phyloP scores from a whole-genome alignment of 129 eudicot genomes.

The Flaveria bidentis region DNA sequence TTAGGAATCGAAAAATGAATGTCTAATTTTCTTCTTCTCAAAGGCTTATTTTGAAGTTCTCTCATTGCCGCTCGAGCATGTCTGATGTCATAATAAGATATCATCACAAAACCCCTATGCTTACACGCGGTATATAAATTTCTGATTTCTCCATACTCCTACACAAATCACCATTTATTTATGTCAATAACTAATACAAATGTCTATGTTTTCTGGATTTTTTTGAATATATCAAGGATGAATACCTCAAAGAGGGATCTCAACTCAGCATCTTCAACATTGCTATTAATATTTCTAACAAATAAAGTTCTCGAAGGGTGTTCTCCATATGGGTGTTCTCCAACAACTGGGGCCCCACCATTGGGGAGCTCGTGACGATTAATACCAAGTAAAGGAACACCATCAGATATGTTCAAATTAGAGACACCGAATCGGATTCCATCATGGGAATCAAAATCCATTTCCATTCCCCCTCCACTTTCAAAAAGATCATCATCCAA shows the following conservation, averaged over 20 bases:
- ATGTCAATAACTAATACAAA: not conserved
- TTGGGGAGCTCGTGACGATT: constrained; percentile 44
- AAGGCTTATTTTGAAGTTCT: constrained; percentile 76
- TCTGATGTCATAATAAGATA: constrained; percentile 88
- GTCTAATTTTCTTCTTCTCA: constrained; percentile 86
- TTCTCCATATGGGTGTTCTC: constrained; percentile 96
- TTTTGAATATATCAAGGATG: not conserved
- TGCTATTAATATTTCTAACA: constrained; percentile 87
- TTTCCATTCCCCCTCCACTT: constrained; percentile 93
- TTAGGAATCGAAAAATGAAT: constrained; percentile 97
- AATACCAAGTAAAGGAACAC: constrained; percentile 46
- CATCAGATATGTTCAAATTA: constrained; percentile 52
- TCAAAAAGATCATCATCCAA: constrained; percentile 86
- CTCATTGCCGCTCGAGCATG: constrained; percentile 94
- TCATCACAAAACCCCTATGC: constrained; percentile 98
- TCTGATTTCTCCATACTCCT: constrained; percentile 93
- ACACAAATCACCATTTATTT: constrained; percentile 25
- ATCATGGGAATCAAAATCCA: constrained; percentile 68
- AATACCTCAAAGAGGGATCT: constrained; percentile 81
- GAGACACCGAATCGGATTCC: constrained; percentile 47
- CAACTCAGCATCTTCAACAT: constrained; percentile 87
- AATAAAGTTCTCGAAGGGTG: constrained; percentile 93
- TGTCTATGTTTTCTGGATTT: not conserved
- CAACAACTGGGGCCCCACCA: constrained; percentile 61
- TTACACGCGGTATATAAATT: constrained; percentile 89